Base-by-base conservation (phyloP, 1,284 basidiomycete genomes). In the Ganoderma leucocontextum region DNA sequence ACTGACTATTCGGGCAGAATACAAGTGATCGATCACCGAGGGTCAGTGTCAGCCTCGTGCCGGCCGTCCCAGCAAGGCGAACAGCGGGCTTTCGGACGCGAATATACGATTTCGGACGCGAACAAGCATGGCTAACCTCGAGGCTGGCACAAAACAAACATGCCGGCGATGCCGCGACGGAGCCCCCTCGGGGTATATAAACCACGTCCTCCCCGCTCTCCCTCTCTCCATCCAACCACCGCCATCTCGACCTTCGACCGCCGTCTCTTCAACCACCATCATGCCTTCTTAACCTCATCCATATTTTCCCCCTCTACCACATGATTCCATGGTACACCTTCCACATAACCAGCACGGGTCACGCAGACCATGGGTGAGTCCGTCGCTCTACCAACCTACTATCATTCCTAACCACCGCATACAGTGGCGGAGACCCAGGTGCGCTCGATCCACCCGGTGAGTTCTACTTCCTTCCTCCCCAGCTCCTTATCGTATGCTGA, bases 351-450 rank as follows among this genome's bases (percentile, higher is more conserved):
- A 13, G 52, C 52, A 55, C 8, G 52, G 52, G 52, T 55, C 52
- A 29, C 52, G 29, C 35, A 29, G 52, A 35, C 29, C 52, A 55
- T 55, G 52, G 29, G 52, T 35, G 17, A 33, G 25, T 35, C 17
- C 5, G 12, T 55, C 52, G 13, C 19, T 35, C 52, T 17, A 15
- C 15, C 0, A 13, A 19, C 13, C 52, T 2, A 4, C 52, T 5
- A 55, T 29, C 15, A 19, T 29, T 35, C 9, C 19, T 25, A n/a
- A 33, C 25, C 5, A 55, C 4, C 29, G 17, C 15, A 13, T 4
- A 19, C 22, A 55, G 52, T 19, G 52, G 25, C 52, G 52, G 52
- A 55, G 52, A 55, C 52, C 52, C 52, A 55, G 52, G 52, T 55
- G 52, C 13, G 52, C 52, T 55, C 52, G 52, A 35, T 35, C 29